phyloP scores from a whole-genome alignment of 2,329 filamentous ascomycete species.

The Zasmidium angulare region DNA sequence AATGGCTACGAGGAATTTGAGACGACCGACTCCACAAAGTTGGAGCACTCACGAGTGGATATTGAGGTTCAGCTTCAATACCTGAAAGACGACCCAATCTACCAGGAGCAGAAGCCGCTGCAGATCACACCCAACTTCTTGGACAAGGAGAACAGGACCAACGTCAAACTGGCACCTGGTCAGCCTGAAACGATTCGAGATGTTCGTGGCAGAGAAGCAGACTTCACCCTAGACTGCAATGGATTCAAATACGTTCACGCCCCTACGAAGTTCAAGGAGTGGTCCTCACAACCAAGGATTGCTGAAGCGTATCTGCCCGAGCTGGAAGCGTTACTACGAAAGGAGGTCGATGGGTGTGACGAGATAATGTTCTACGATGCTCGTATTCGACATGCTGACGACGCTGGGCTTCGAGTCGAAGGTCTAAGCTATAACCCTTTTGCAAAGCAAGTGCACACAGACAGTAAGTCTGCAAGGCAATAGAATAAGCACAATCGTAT shows the following conservation, averaged over 20 bases:
- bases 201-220: constrained; percentile 34
- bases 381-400: constrained; percentile 25
- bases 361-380: constrained; percentile 29
- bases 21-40: constrained; percentile 18
- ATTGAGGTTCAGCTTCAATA: constrained; percentile 29
- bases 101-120: constrained; percentile 26
- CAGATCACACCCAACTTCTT: constrained; percentile 30
- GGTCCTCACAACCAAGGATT: constrained; percentile 19
- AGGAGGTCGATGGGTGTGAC: constrained; percentile 27
- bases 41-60: constrained; percentile 43
- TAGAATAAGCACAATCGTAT: no score
- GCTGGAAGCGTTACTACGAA: constrained; percentile 18
- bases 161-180: constrained; percentile 23
- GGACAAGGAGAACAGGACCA: constrained; percentile 24
- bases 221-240: constrained; percentile 15
- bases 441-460: constrained; percentile 31
- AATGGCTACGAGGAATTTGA: no score
- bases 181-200: constrained; percentile 35
- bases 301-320: constrained; percentile 11
- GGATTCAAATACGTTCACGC: constrained; percentile 28
- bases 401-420: constrained; percentile 23
- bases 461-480: no score
- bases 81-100: constrained; percentile 28
- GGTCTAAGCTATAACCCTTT: constrained; percentile 30
- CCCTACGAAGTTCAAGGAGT: constrained; percentile 13